Percentiles rank a stretch among this genome's conserved stretches.
Conservation (phyloP, 371 early-diverging fungal species). For the Capillidium rhysosporum region DNA sequence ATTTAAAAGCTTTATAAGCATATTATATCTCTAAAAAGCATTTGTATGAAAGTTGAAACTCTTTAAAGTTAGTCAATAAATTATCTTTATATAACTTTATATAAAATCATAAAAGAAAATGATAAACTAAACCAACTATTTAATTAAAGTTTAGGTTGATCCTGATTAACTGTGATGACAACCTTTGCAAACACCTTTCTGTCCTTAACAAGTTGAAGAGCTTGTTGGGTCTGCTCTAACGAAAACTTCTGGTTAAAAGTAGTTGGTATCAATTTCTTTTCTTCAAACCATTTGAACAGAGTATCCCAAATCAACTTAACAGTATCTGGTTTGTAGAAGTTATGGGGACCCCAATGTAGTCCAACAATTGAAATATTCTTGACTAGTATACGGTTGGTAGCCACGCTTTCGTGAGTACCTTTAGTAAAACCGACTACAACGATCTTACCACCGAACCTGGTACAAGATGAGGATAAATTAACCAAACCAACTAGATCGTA, state of each 20-base stretch:
- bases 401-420: slow-evolving; percentile 59
- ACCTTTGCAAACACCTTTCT: not conserved
- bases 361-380: slow-evolving; percentile 59
- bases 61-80: no score
- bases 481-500: slow-evolving; percentile 64
- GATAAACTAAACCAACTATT: no score
- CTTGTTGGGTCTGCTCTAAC: not conserved
- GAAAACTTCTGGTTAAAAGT: slow-evolving; percentile 15
- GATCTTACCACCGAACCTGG: slow-evolving; percentile 72
- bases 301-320: slow-evolving; percentile 50
- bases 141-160: not conserved
- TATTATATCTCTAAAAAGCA: no score
- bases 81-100: no score
- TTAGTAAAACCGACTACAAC: slow-evolving; percentile 75
- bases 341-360: slow-evolving; percentile 63
- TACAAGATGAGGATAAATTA: slow-evolving; percentile 42
- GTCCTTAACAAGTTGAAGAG: not conserved
- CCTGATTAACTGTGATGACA: not conserved
- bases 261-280: slow-evolving; percentile 38
- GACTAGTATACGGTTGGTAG: slow-evolving; percentile 58
- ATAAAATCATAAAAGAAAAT: no score
- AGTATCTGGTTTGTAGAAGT: slow-evolving; percentile 33
- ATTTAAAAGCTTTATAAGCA: no score
- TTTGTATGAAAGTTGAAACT: no score
- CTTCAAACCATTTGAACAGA: slow-evolving; percentile 38